Evolutionary conservation across 2,329 filamentous ascomycete species (phyloP), one percentile per base, ranked within the genome.

Genomic region (Fusarium armeniacum): DNA sequence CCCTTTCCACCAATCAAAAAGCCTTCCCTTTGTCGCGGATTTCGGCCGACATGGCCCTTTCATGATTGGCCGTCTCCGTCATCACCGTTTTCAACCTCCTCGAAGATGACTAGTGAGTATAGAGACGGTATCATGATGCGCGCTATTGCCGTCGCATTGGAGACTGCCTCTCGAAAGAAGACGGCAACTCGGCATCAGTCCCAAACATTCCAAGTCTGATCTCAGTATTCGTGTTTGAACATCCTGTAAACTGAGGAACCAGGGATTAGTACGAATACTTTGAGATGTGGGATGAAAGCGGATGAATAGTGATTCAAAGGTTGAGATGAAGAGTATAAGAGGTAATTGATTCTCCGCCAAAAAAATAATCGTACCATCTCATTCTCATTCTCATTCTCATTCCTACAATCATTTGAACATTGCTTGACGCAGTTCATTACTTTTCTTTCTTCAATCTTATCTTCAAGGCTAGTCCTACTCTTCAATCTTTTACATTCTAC

Each of bases 391-490:
- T 62, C 49, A 44, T 11, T 16, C 41, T 63, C 38, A 53, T 30
- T 49, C 47, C 30, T 43, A 38, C 43, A 63, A n/a, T 47, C 58
- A 45, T 38, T 20, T 22, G 47, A 53, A 32, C 46, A 53, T 65
- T 65, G 61, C 62, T 65, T 65, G 62, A 65, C 53, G 62, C 62
- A 65, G 43, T 24, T 36, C 24, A 26, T 43, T n/a, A 22, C 41
- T 9, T n/a, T 65, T 44, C 28, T 38, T 6, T 15, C 36, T 50
- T 50, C 15, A 36, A 33, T 22, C 18, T 40, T 35, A n/a, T 13
- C 30, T 40, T 44, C 33, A 44, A 41, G 60, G 60, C 62, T 65
- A 65, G 62, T 40, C 62, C 60, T 58, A 43, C 50, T 28, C 26
- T 41, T 45, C 18, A 38, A 65, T 22, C 35, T 33, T 55, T 36